A percentile compares a stretch with the other conserved stretches of the same genome.
These are phyloP conservation scores for Aspergillus glaucus DNA, from an alignment of 2,329 filamentous ascomycete genomes.

Conservation along the genomic window DNA sequence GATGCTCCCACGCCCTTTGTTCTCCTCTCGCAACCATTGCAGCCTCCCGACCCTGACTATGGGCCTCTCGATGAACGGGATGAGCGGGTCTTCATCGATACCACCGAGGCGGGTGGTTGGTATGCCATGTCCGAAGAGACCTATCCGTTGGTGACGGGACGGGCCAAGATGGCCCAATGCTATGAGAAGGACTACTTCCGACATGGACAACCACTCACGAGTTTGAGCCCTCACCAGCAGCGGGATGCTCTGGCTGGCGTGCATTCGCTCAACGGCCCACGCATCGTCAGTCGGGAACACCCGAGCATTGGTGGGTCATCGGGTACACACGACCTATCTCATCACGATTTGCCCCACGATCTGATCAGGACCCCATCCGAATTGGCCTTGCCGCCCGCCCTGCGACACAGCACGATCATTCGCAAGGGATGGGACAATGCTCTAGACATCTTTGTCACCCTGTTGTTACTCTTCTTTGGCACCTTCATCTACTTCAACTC, in stretches of 20 bases:
- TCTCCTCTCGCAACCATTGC: conserved; percentile 75
- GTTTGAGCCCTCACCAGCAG: conserved; percentile 42
- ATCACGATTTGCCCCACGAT: conserved; percentile 36
- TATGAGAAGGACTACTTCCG: conserved; percentile 48
- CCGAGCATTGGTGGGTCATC: conserved; percentile 41
- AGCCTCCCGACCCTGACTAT: conserved; percentile 47
- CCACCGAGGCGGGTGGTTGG: conserved; percentile 81
- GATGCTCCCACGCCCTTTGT: conserved; percentile 64
- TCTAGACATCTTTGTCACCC: conserved; percentile 38
- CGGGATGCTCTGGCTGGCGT: conserved; percentile 63
- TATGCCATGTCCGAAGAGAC: conserved; percentile 83
- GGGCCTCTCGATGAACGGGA: conserved; percentile 46
- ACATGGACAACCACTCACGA: conserved; percentile 32
- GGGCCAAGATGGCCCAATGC: conserved; percentile 52
- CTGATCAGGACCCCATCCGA: conserved; percentile 30
- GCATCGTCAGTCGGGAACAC: conserved; percentile 32
- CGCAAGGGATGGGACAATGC: conserved; percentile 42
- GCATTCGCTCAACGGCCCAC: conserved; percentile 53
- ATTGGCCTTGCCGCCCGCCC: conserved; percentile 32
- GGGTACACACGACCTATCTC: conserved; percentile 18
- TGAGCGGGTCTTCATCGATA: conserved; percentile 75
- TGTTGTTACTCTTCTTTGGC: conserved; percentile 35
- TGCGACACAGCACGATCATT: conserved; percentile 39
- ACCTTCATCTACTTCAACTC: conserved; percentile 40
- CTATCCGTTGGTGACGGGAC: conserved; percentile 79